Base-by-base conservation (phyloP, 768 basidiomycete genomes). In the Naematelia encephala region DNA sequence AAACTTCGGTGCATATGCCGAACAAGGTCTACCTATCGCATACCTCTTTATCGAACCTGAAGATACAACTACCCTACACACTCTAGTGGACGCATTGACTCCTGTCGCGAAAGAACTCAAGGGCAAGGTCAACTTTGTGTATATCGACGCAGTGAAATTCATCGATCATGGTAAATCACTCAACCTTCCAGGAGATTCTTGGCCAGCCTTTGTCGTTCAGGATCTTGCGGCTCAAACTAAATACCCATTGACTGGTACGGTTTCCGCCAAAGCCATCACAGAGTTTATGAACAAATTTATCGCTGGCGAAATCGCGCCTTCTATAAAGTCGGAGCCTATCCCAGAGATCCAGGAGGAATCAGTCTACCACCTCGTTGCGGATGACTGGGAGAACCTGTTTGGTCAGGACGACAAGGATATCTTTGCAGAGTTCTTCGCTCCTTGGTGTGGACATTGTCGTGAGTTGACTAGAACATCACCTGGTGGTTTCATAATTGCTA, bases 191-290 rank as follows among this genome's bases (percentile, higher is more conserved):
- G 89, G 91, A 70, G 78, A 85, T 68, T 87, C 87, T 68, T 97
- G 91, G 92, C 96, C 96, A 11, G 82, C 86, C 42, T 93, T 99
- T 73, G 93, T 97, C 71, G 80, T 99, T 64, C 96, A 98, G 80
- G 84, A 96, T 67, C 71, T 97, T 45, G 73, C 80, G 56, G 83
- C 84, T 47, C 90, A 92, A 78, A 84, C 90, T 77, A 72, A 73
- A 48, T 99, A 84, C 78, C 94, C 96, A 16, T 81, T 85, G 58
- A 85, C 88, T 62, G 64, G 52, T 4, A 47, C 45, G 14, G 66
- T 91, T 28, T 83, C 85, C 13, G 70, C 84, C 1, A 83, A 82
- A 28, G 80, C 79, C 25, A 79, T 88, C 59, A 82, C 82, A 23
- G 79, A 79, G 0, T 86, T 86, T 81, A 81, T 91, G 62, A 76